phyloP scores from a whole-genome alignment of 495 filamentous ascomycete species.

The Podospora anserina region DNA sequence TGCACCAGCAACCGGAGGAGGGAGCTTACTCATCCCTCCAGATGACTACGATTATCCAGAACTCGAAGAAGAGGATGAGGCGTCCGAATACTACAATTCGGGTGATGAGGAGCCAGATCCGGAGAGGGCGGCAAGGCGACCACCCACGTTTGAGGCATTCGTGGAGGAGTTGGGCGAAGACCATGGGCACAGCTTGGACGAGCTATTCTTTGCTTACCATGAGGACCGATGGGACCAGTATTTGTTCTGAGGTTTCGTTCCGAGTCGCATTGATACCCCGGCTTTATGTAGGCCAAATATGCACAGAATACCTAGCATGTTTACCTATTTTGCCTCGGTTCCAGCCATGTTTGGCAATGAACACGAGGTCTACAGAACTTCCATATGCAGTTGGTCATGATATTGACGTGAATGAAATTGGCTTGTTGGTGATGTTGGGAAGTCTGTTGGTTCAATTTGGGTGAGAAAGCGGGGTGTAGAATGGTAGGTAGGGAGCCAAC shows the following conservation, averaged over 20 bases:
- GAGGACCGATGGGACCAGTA: constrained; percentile 40
- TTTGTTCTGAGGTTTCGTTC: constrained; percentile 23
- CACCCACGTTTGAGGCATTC: constrained; percentile 32
- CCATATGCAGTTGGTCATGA: background rate
- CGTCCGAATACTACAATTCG: constrained; percentile 36
- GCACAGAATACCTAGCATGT: background rate
- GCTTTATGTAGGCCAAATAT: background rate
- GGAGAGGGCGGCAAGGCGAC: constrained; percentile 32
- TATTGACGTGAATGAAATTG: background rate
- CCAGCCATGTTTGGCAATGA: too few species aligned
- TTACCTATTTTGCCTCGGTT: background rate
- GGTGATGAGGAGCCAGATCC: constrained; percentile 35
- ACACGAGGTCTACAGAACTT: too few species aligned
- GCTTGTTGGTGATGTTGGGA: background rate
- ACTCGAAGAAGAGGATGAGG: constrained; percentile 38
- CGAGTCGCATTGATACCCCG: background rate
- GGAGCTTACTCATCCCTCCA: background rate
- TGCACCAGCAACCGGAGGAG: background rate
- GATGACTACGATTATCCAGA: constrained; percentile 27
- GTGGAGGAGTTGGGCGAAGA: constrained; percentile 31
- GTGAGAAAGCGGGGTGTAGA: background rate
- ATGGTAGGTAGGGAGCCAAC: background rate
- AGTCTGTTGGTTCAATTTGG: too few species aligned
- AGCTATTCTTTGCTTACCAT: constrained; percentile 35
- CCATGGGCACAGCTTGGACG: constrained; percentile 34